Evolutionary conservation across 257 asterid genomes (phyloP).

Genomic region (Solanum appendiculatum): DNA sequence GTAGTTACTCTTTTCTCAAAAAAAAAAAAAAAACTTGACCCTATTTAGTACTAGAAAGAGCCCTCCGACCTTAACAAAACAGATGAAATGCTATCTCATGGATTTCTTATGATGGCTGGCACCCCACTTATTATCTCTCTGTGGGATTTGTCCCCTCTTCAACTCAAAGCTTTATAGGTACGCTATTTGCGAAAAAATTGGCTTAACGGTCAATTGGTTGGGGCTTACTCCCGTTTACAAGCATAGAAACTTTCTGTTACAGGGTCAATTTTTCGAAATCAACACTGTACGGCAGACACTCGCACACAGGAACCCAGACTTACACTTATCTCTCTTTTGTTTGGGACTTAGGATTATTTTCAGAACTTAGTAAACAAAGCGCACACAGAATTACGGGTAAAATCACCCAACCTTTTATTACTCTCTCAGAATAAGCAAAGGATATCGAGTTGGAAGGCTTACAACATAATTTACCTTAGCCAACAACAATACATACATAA

Average conservation of each 20-base stretch:
- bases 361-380: neutral
- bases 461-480: neutral
- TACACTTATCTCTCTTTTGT: constrained; percentile 10
- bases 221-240: neutral
- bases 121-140: neutral
- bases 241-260: no score
- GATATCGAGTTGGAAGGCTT: neutral
- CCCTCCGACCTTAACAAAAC: neutral
- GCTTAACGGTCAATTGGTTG: neutral
- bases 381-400: neutral
- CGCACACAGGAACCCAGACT: constrained; percentile 36
- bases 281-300: neutral
- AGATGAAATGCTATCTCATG: neutral
- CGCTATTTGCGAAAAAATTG: neutral
- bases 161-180: neutral
- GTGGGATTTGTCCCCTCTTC: neutral
- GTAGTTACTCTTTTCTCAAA: no score
- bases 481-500: neutral
- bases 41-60: neutral
- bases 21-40: no score
- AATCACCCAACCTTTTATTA: neutral
- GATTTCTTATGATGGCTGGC: neutral
- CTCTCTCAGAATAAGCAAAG: neutral
- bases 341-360: neutral
- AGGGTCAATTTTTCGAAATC: no score